Evolutionary conservation across 2,329 filamentous ascomycete genomes (phyloP).

Genomic region (Ascochyta fabae): DNA sequence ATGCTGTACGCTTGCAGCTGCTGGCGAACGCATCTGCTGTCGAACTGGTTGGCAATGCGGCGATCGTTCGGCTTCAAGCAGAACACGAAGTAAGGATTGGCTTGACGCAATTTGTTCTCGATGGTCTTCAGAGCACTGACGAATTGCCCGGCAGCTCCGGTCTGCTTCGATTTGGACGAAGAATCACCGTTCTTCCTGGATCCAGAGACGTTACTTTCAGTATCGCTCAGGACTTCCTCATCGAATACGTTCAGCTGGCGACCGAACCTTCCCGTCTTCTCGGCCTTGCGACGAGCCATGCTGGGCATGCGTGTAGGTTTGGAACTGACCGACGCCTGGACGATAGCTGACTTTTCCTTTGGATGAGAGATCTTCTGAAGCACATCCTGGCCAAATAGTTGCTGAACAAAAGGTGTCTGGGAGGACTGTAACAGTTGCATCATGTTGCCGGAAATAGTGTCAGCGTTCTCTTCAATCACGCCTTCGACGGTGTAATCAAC

Average conservation of each 20-base stretch:
- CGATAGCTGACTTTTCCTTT: conserved; percentile 85
- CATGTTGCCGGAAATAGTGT: conserved; percentile 92
- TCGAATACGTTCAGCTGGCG: conserved; percentile 48
- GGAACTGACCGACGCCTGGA: conserved; percentile 95
- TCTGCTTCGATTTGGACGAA: conserved; percentile 66
- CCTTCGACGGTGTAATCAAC: conserved; percentile 91
- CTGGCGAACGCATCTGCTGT: conserved; percentile 95
- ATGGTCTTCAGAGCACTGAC: conserved; percentile 88
- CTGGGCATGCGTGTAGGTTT: conserved; percentile 92
- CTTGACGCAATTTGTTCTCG: conserved; percentile 82
- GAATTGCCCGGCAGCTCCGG: conserved; percentile 93
- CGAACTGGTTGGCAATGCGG: conserved; percentile 96
- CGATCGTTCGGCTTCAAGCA: conserved; percentile 97
- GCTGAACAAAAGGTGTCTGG: conserved; percentile 85
- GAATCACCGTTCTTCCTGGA: conserved; percentile 45
- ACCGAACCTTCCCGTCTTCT: conserved; percentile 57
- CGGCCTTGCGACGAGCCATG: conserved; percentile 81
- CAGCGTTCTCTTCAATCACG: conserved; percentile 92
- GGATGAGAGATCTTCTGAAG: conserved; percentile 93
- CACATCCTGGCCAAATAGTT: conserved; percentile 95
- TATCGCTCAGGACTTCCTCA: conserved; percentile 57
- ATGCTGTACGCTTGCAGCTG: conserved; percentile 96
- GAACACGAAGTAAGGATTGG: conserved; percentile 95
- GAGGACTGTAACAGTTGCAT: conserved; percentile 92
- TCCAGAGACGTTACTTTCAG: conserved; percentile 50